Percentiles rank a stretch among this genome's conserved stretches.
Conservation (phyloP, 176 grass and related monocot genomes). For the Eleusine coracana region DNA sequence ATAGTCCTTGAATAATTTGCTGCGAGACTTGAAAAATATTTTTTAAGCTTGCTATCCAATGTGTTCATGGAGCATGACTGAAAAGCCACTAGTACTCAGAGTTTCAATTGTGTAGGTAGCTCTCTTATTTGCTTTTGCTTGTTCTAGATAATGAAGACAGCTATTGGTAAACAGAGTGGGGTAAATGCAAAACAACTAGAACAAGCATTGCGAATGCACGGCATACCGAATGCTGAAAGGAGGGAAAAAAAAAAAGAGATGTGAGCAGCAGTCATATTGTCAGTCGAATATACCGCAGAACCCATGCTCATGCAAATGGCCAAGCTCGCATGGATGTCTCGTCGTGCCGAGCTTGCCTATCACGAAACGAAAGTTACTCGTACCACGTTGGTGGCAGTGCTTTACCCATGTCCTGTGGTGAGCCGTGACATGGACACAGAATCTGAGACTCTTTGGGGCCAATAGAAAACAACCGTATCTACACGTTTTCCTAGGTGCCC, state of each 20-base stretch:
- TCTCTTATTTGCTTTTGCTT: too few species aligned
- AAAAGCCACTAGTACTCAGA: too few species aligned
- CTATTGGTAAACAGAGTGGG: too few species aligned
- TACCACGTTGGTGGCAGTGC: background rate
- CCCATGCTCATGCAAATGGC: background rate
- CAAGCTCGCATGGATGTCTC: background rate
- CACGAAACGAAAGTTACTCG: conserved; percentile 13
- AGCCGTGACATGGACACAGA: background rate
- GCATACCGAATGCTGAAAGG: background rate
- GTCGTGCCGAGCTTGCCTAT: background rate
- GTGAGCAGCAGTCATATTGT: background rate
- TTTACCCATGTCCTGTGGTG: background rate
- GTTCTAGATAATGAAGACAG: too few species aligned
- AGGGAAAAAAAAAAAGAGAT: background rate
- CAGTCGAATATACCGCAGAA: background rate
- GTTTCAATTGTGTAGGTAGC: too few species aligned
- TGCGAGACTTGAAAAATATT: background rate
- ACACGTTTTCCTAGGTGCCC: background rate
- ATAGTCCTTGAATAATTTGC: background rate
- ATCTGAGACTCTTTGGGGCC: background rate
- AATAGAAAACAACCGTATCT: background rate
- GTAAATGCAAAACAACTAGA: background rate
- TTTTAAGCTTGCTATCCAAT: too few species aligned
- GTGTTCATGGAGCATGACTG: too few species aligned
- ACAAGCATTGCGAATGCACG: background rate